These are phyloP conservation scores for Laguncularia racemosa DNA, from an alignment of 345 rosid genomes.

Conservation along the genomic window DNA sequence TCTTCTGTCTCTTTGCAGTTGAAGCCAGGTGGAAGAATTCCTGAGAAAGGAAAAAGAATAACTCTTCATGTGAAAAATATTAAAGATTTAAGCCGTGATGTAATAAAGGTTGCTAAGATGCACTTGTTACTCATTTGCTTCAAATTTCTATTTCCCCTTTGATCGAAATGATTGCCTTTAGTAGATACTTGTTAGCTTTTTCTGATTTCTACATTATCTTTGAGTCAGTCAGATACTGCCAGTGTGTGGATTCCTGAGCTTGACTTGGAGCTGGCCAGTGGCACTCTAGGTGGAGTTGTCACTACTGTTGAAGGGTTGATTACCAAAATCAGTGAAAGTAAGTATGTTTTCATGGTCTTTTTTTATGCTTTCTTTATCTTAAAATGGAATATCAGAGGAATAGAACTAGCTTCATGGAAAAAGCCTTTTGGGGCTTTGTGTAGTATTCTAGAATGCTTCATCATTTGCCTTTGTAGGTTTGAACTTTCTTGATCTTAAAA, in stretches of 20 bases:
- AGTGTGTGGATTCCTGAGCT: constrained; percentile 75
- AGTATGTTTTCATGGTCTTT: constrained; percentile 19
- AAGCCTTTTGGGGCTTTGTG: background rate
- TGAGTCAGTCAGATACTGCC: constrained; percentile 81
- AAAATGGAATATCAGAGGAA: no score
- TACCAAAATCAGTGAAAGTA: constrained; percentile 88
- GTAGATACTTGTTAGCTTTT: background rate
- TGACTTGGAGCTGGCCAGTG: constrained; percentile 82
- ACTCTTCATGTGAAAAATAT: constrained; percentile 45
- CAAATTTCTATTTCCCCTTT: background rate
- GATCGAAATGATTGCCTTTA: background rate
- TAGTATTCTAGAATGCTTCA: no score
- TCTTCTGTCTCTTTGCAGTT: constrained; percentile 39
- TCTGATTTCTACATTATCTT: background rate
- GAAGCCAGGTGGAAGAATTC: constrained; percentile 84
- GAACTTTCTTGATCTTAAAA: background rate
- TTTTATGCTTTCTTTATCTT: background rate
- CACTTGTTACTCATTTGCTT: background rate
- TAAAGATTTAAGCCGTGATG: constrained; percentile 79
- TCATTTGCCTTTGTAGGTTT: background rate
- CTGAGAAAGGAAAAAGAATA: constrained; percentile 77
- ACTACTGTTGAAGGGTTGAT: constrained; percentile 94
- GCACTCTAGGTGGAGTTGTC: constrained; percentile 84
- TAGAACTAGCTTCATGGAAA: background rate
- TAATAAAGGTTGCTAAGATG: constrained; percentile 56